These are phyloP conservation scores for Cystobasidium slooffiae DNA, from an alignment of 1,284 basidiomycete species.

Conservation along the genomic window DNA sequence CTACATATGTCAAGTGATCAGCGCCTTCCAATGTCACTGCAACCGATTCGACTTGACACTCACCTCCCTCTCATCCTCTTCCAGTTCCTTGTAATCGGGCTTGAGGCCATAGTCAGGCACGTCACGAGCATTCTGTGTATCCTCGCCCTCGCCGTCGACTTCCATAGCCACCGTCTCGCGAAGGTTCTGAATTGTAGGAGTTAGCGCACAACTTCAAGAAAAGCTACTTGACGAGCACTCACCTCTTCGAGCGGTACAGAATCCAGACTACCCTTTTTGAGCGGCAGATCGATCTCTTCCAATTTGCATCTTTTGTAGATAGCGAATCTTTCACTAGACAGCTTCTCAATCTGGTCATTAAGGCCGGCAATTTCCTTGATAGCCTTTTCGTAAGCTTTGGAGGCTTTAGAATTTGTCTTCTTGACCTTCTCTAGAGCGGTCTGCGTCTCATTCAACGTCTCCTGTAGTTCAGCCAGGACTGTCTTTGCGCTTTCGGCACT, in stretches of 20 bases:
- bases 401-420: constrained; percentile 69
- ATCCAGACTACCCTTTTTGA: constrained; percentile 74
- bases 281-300: constrained; percentile 86
- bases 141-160: constrained; percentile 74
- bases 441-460: constrained; percentile 58
- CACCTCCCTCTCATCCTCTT: constrained; percentile 81
- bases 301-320: constrained; percentile 90
- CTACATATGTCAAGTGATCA: constrained; percentile 55
- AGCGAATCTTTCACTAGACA: constrained; percentile 80
- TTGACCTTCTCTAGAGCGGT: constrained; percentile 76
- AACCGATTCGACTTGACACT: constrained; percentile 44
- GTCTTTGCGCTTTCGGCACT: constrained; percentile 66
- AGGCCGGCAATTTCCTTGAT: constrained; percentile 85
- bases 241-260: constrained; percentile 95
- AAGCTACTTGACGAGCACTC: constrained; percentile 14
- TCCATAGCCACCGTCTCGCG: constrained; percentile 83
- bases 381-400: constrained; percentile 78
- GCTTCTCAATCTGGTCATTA: constrained; percentile 93
- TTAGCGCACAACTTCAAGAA: not conserved
- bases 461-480: constrained; percentile 38
- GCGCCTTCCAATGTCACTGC: not conserved
- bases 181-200: constrained; percentile 64
- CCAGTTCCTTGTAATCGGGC: constrained; percentile 76
- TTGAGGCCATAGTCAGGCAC: constrained; percentile 87
- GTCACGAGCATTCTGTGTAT: constrained; percentile 69